Percentiles rank a stretch among this genome's conserved stretches.
Evolutionary conservation across 805 yeast species (phyloP).

Genomic region (Cyberlindnera nakhonratchasimensis): DNA sequence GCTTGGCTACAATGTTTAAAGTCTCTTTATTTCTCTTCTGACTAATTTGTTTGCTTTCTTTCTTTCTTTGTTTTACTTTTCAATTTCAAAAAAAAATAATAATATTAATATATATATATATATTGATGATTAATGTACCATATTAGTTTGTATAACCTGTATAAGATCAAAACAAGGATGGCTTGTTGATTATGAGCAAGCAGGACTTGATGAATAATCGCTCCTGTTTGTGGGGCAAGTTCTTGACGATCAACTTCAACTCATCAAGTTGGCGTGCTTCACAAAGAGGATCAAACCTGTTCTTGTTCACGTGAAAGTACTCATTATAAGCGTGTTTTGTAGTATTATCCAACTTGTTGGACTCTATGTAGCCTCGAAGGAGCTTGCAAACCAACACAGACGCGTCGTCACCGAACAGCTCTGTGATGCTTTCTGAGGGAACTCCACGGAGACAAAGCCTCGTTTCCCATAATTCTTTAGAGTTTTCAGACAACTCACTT

Average conservation of each 20-base stretch:
- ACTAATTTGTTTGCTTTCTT: background rate
- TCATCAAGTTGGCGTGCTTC: background rate
- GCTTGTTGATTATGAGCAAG: slow-evolving; percentile 7
- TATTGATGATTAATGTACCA: background rate
- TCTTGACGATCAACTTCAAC: background rate
- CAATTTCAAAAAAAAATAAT: no score
- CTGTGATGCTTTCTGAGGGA: background rate
- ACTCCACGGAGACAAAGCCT: slow-evolving; percentile 1
- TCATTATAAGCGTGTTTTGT: slow-evolving; percentile 7
- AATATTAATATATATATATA: background rate
- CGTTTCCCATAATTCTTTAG: background rate
- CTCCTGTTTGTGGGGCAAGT: background rate
- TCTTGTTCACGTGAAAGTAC: slow-evolving; percentile 7
- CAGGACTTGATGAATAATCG: slow-evolving; percentile 14
- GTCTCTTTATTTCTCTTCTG: background rate
- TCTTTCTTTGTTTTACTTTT: background rate
- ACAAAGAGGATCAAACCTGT: background rate
- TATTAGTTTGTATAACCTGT: background rate
- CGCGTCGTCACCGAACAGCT: slow-evolving; percentile 1
- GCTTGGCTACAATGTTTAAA: slow-evolving; percentile 3
- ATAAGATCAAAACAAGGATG: background rate
- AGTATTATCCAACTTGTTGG: slow-evolving; percentile 1
- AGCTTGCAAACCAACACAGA: slow-evolving; percentile 2
- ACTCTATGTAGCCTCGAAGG: slow-evolving; percentile 7
- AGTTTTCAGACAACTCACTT: background rate